Percentiles rank a stretch among this genome's conserved stretches.
phyloP scores from a whole-genome alignment of 108 stramenopile genomes.

The Skeletonema grethae region DNA sequence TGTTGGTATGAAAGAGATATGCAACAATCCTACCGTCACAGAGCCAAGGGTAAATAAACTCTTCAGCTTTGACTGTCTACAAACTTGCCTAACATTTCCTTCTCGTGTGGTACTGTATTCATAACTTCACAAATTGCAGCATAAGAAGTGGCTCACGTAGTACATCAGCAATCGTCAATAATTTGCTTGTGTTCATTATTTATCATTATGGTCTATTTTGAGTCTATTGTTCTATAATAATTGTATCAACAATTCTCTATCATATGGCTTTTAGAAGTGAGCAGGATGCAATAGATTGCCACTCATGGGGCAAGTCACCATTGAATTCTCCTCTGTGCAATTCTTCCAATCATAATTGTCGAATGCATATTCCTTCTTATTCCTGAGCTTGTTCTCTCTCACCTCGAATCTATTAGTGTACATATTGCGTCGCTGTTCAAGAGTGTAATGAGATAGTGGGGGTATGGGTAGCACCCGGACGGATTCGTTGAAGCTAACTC shows the following conservation, averaged over 20 bases:
- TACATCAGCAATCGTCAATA: too few species aligned
- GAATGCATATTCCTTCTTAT: conserved; percentile 50
- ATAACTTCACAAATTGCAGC: too few species aligned
- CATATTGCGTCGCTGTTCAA: conserved; percentile 26
- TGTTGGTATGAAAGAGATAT: not conserved
- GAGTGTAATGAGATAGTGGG: conserved; percentile 23
- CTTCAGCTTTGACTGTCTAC: too few species aligned
- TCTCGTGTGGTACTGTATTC: too few species aligned
- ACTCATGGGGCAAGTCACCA: conserved; percentile 21
- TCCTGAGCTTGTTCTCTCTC: conserved; percentile 39
- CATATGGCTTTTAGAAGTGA: conserved; percentile 7
- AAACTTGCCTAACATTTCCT: too few species aligned
- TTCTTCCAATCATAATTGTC: conserved; percentile 52
- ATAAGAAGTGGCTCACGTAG: too few species aligned
- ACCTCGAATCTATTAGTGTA: conserved; percentile 45
- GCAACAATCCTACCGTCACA: too few species aligned
- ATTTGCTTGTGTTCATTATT: not conserved
- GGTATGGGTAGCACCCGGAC: conserved; percentile 42
- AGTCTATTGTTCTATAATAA: not conserved
- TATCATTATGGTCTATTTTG: not conserved
- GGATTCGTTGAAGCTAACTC: conserved; percentile 39
- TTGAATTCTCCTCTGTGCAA: conserved; percentile 48
- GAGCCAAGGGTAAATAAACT: too few species aligned
- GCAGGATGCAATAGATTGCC: conserved; percentile 49
- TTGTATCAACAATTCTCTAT: not conserved